Conservation (phyloP, 1,284 basidiomycete genomes). For the Rhizoctonia solani region DNA sequence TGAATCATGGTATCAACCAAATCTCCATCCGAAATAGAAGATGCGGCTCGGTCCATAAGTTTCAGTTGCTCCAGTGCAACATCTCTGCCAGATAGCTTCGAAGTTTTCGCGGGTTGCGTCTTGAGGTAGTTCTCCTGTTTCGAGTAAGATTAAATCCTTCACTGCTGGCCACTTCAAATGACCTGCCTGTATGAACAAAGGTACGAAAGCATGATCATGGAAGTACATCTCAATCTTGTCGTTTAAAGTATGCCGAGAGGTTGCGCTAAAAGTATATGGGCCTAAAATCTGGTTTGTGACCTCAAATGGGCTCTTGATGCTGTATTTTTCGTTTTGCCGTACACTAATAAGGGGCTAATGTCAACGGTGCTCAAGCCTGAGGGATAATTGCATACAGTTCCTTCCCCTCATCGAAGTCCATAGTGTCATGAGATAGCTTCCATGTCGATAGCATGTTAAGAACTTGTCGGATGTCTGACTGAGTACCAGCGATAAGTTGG, state of each 20-base stretch:
- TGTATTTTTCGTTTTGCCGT: constrained; percentile 90
- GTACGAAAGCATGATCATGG: constrained; percentile 92
- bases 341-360: constrained; percentile 55
- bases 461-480: constrained; percentile 95
- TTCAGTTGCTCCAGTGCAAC: constrained; percentile 72
- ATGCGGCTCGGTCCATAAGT: constrained; percentile 85
- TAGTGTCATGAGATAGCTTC: constrained; percentile 75
- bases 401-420: constrained; percentile 92
- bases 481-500: constrained; percentile 84
- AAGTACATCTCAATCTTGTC: constrained; percentile 98
- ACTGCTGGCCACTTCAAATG: background rate
- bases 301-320: constrained; percentile 88
- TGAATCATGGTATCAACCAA: constrained; percentile 94
- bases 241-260: constrained; percentile 76
- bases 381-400: constrained; percentile 61
- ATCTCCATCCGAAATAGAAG: constrained; percentile 93
- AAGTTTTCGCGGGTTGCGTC: constrained; percentile 68
- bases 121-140: constrained; percentile 88
- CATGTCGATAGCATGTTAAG: constrained; percentile 98
- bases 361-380: background rate
- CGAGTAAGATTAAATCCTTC: constrained; percentile 10
- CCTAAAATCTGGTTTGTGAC: constrained; percentile 84
- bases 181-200: constrained; percentile 87
- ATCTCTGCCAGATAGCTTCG: constrained; percentile 62
- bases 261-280: constrained; percentile 86